Percentiles rank a stretch among this genome's conserved stretches.
Evolutionary conservation across 352 stramenopile genomes (phyloP).

Genomic region (Globisporangium nodosum): DNA sequence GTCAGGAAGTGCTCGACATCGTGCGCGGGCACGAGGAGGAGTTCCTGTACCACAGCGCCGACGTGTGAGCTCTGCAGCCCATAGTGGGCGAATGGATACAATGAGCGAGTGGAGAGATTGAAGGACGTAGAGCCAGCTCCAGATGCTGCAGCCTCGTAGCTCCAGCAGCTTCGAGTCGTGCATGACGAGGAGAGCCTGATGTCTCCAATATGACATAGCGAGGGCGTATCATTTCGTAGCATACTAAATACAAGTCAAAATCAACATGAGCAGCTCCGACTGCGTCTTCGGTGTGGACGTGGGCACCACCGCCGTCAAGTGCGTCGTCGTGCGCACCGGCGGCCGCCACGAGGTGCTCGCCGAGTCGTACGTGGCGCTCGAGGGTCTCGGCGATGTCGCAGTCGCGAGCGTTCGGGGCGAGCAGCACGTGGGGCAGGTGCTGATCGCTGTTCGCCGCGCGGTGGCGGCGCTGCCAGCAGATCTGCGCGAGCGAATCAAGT

Average conservation of each 20-base stretch:
- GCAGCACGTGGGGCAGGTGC: constrained; percentile 41
- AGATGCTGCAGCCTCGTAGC: neutral
- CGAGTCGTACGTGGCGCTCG: constrained; percentile 28
- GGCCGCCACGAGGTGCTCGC: constrained; percentile 20
- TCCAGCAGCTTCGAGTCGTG: neutral
- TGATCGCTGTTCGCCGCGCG: constrained; percentile 34
- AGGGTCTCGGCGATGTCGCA: constrained; percentile 18
- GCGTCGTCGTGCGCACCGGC: constrained; percentile 35
- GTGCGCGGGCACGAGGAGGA: constrained; percentile 9
- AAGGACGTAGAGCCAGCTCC: no score
- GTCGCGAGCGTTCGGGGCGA: constrained; percentile 16
- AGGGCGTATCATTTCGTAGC: neutral
- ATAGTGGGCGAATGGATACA: no score
- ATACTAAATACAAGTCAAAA: neutral
- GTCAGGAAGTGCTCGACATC: constrained; percentile 12
- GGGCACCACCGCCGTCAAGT: constrained; percentile 77
- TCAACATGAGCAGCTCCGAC: neutral
- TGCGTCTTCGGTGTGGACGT: constrained; percentile 60
- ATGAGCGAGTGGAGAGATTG: neutral
- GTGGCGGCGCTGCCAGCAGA: constrained; percentile 26
- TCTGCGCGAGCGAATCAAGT: constrained; percentile 20
- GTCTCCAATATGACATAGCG: neutral
- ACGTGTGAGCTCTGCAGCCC: neutral
- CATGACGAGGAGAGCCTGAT: no score
- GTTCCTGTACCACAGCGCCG: constrained; percentile 8